Conservation (phyloP, 331 rosid genomes). For the Quercus phellos region DNA sequence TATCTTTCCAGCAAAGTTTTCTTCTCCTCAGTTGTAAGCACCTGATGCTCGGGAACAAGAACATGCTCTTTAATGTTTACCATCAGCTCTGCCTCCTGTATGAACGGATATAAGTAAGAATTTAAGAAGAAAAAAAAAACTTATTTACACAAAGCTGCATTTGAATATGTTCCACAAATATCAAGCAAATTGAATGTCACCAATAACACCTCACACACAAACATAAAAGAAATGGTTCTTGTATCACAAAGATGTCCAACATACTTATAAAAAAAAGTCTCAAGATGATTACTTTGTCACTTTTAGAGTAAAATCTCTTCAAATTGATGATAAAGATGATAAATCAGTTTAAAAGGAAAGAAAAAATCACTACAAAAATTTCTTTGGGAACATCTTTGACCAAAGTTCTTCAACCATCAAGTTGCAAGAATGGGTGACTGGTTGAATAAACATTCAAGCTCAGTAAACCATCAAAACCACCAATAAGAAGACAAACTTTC, state of each 20-base stretch:
- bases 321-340: neutral
- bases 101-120: neutral
- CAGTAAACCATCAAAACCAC: neutral
- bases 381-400: neutral
- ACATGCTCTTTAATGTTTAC: conserved; percentile 57
- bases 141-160: too few species aligned
- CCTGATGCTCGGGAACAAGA: conserved; percentile 68
- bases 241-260: too few species aligned
- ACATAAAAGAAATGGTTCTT: too few species aligned
- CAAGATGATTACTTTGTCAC: neutral
- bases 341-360: neutral
- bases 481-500: neutral
- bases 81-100: conserved; percentile 66
- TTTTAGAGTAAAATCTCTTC: neutral
- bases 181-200: too few species aligned
- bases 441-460: neutral
- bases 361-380: neutral
- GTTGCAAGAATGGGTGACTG: neutral
- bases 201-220: too few species aligned
- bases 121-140: neutral
- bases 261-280: too few species aligned
- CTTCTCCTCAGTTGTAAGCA: conserved; percentile 56
- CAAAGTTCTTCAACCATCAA: neutral
- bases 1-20: conserved; percentile 63
- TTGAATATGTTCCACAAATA: too few species aligned